Evolutionary conservation across 495 filamentous ascomycete species (phyloP).

Genomic region (Paragyromitra xinjiangensis): DNA sequence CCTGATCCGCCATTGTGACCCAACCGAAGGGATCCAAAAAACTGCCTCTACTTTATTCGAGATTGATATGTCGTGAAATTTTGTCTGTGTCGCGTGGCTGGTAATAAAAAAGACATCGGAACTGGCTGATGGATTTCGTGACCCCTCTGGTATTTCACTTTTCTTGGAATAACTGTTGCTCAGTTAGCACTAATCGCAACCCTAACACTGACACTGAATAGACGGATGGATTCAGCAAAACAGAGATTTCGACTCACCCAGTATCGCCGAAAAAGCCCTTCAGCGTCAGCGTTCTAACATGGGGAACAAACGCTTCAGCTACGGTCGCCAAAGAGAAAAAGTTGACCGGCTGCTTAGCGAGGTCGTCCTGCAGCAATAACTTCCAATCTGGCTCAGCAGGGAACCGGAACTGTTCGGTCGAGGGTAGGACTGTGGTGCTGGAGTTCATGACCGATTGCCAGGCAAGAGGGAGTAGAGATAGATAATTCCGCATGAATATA

Average conservation of each 20-base stretch:
- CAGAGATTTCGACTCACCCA: neutral
- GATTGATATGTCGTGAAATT: conserved; percentile 25
- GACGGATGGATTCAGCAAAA: neutral
- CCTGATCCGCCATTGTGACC: conserved; percentile 40
- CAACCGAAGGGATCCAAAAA: conserved; percentile 35
- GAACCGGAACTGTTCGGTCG: conserved; percentile 8
- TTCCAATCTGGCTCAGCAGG: conserved; percentile 41
- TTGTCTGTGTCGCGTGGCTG: conserved; percentile 12
- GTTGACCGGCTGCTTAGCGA: conserved; percentile 39
- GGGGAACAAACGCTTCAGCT: conserved; percentile 25
- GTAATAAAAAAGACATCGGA: conserved; percentile 32
- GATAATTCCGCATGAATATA: conserved; percentile 22
- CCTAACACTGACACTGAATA: neutral
- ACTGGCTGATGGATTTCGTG: conserved; percentile 28
- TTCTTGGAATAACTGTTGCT: conserved; percentile 23
- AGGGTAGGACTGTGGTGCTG: conserved; percentile 3
- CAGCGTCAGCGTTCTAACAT: conserved; percentile 35
- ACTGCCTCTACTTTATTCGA: conserved; percentile 28
- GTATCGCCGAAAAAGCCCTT: conserved; percentile 45
- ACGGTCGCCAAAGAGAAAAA: conserved; percentile 44
- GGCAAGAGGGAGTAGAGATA: conserved; percentile 39
- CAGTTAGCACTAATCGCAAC: neutral
- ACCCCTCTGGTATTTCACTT: conserved; percentile 7
- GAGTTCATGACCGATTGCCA: conserved; percentile 30
- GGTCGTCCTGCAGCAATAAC: neutral